Evolutionary conservation across 2,329 filamentous ascomycete species (phyloP).

Genomic region (Talaromyces sp.): DNA sequence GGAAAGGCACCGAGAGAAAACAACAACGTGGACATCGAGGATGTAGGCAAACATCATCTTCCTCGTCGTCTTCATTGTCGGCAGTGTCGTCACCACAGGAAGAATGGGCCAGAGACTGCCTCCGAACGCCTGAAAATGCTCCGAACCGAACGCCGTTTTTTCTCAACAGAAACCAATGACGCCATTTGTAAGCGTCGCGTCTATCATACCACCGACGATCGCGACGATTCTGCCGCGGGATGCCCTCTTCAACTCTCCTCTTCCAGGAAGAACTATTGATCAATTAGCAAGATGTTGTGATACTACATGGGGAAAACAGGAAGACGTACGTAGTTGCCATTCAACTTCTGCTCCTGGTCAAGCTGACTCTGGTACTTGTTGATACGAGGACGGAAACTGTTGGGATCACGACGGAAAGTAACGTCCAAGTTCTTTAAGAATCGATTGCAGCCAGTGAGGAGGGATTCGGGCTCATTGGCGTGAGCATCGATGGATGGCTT

Average conservation of each 20-base stretch:
- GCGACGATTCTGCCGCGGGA: slow-evolving; percentile 44
- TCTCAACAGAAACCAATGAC: slow-evolving; percentile 32
- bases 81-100: slow-evolving; percentile 52
- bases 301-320: neutral
- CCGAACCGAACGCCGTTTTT: slow-evolving; percentile 36
- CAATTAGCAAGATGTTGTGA: neutral
- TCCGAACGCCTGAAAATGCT: slow-evolving; percentile 46
- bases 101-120: slow-evolving; percentile 34
- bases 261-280: slow-evolving; percentile 83
- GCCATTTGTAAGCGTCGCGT: slow-evolving; percentile 38
- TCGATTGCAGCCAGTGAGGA: slow-evolving; percentile 91
- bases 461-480: slow-evolving; percentile 85
- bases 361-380: slow-evolving; percentile 96
- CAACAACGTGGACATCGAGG: slow-evolving; percentile 31
- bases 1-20: neutral
- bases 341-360: slow-evolving; percentile 94
- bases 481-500: slow-evolving; percentile 83
- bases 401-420: slow-evolving; percentile 96
- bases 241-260: slow-evolving; percentile 72
- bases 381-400: slow-evolving; percentile 94
- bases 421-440: slow-evolving; percentile 97
- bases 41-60: slow-evolving; percentile 55
- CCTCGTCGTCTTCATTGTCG: slow-evolving; percentile 62
- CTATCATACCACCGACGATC: slow-evolving; percentile 38
- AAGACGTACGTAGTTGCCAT: slow-evolving; percentile 79